phyloP scores from a whole-genome alignment of 768 basidiomycete genomes.

The Infundibulicybe gibba region DNA sequence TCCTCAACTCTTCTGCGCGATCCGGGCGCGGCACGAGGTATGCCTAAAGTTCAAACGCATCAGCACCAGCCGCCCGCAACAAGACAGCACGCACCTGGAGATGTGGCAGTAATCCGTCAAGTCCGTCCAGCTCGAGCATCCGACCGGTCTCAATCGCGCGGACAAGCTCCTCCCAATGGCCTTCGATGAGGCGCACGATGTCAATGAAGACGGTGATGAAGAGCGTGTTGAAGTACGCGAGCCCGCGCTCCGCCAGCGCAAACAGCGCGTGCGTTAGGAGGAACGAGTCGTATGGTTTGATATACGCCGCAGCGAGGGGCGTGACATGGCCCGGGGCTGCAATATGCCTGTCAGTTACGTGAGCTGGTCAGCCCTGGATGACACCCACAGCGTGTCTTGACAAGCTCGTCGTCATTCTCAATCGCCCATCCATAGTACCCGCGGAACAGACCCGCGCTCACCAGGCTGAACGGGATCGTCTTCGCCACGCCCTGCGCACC shows the following conservation, averaged over 20 bases:
- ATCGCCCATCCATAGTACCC: slow-evolving; percentile 1
- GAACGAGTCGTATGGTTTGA: slow-evolving; percentile 3
- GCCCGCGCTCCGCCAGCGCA: slow-evolving; percentile 3
- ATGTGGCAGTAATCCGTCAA: neutral
- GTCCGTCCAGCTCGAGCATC: slow-evolving; percentile 3
- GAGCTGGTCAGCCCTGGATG: too few relatives aligned
- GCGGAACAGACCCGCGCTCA: slow-evolving; percentile 2
- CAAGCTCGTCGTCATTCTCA: slow-evolving; percentile 1
- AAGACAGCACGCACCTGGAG: slow-evolving; percentile 1
- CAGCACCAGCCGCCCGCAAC: neutral
- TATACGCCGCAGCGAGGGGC: slow-evolving; percentile 4
- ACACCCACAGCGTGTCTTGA: neutral
- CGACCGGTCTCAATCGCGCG: slow-evolving; percentile 3
- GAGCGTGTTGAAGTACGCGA: slow-evolving; percentile 3
- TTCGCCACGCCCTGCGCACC: neutral
- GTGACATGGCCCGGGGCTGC: slow-evolving; percentile 4
- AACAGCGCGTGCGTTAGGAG: slow-evolving; percentile 7
- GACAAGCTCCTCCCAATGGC: slow-evolving; percentile 4
- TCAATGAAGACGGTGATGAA: slow-evolving; percentile 6
- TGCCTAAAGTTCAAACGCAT: neutral
- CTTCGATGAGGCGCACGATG: slow-evolving; percentile 5
- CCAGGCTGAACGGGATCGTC: slow-evolving; percentile 5
- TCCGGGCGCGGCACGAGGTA: slow-evolving; percentile 4
- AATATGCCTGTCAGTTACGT: neutral
- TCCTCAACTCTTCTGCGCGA: slow-evolving; percentile 3